Percentiles rank a stretch among this genome's conserved stretches.
These are phyloP conservation scores for Laguncularia racemosa DNA, from an alignment of 345 rosid species.

Conservation along the genomic window DNA sequence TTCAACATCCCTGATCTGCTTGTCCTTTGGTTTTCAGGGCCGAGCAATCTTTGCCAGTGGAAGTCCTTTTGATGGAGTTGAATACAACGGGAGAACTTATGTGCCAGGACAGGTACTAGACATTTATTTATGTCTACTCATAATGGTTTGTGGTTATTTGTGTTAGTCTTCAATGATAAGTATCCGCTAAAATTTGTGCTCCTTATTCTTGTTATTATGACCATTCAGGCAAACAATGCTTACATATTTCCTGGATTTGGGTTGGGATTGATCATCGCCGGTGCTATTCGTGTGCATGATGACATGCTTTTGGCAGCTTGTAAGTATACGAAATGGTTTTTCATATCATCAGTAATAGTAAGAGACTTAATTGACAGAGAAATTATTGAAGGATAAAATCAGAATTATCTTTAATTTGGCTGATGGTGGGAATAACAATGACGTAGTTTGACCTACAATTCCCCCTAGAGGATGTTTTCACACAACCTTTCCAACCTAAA, in stretches of 20 bases:
- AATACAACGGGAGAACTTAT: conserved; percentile 53
- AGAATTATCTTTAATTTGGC: background rate
- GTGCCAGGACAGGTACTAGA: conserved; percentile 75
- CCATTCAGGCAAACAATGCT: conserved; percentile 86
- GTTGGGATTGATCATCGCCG: conserved; percentile 82
- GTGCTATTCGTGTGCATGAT: conserved; percentile 84
- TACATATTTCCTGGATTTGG: conserved; percentile 95
- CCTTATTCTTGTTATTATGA: background rate
- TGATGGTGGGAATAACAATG: background rate
- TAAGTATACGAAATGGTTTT: conserved; percentile 32
- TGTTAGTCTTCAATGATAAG: background rate
- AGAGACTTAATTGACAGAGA: no score
- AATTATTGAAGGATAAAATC: background rate
- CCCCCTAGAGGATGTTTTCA: no score
- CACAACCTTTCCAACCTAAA: no score
- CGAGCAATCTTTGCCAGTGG: conserved; percentile 94
- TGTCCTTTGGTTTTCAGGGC: conserved; percentile 42
- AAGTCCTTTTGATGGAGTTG: conserved; percentile 88
- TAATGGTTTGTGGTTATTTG: background rate
- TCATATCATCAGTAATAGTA: background rate
- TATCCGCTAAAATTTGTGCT: background rate
- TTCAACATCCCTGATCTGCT: background rate
- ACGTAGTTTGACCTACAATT: no score
- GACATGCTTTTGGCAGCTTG: conserved; percentile 99
- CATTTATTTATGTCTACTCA: background rate